Percentiles rank a stretch among this genome's conserved stretches.
Conservation (phyloP, 345 rosid species). For the Salix purpurea region DNA sequence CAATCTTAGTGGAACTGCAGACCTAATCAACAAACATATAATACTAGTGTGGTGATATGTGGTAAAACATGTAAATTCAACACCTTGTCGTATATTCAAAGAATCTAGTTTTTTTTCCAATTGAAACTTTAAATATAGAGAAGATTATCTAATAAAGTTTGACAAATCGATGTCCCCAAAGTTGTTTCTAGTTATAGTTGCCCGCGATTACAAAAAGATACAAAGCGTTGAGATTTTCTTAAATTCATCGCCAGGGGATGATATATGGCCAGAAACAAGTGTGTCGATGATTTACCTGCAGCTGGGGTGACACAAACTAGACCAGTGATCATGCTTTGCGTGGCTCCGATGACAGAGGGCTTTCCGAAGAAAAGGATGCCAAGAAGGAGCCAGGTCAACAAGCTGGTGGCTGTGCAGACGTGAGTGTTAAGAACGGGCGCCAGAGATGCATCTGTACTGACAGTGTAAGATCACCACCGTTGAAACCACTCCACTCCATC, state of each 20-base stretch:
- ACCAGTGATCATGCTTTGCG: conserved; percentile 67
- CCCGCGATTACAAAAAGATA: neutral
- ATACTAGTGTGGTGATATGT: conserved; percentile 23
- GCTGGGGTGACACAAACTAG: conserved; percentile 61
- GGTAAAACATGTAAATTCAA: too few relatives aligned
- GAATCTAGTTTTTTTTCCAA: too few relatives aligned
- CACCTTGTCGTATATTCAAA: too few relatives aligned
- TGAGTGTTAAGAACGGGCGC: conserved; percentile 75
- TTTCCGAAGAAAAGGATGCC: conserved; percentile 63
- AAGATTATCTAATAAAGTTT: too few relatives aligned
- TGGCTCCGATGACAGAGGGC: conserved; percentile 61
- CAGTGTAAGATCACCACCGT: conserved; percentile 58
- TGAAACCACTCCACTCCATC: conserved; percentile 79
- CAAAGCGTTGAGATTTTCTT: neutral
- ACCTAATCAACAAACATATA: conserved; percentile 40
- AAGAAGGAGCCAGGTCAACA: conserved; percentile 64
- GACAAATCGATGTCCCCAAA: neutral
- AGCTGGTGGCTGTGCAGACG: conserved; percentile 65
- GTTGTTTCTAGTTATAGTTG: neutral
- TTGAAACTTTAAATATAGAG: too few relatives aligned
- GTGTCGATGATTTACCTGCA: conserved; percentile 28
- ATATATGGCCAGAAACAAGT: neutral
- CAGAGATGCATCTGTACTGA: conserved; percentile 49
- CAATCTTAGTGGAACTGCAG: conserved; percentile 47
- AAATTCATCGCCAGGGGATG: neutral